Conservation (phyloP, 768 basidiomycete species). For the Strobilomyces confusus region DNA sequence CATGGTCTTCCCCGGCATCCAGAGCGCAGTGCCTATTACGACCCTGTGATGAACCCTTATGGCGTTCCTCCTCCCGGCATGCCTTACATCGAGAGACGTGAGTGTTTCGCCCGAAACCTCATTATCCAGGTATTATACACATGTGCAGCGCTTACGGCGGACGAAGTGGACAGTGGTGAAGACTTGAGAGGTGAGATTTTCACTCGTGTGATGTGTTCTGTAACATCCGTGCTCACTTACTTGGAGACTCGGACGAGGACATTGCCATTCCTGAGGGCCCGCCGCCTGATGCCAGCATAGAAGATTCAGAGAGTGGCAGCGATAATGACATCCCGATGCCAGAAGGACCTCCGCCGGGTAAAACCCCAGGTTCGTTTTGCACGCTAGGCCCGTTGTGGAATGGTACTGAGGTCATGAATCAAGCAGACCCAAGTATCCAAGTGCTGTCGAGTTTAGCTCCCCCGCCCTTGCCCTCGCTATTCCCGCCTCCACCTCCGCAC, state of each 20-base stretch:
- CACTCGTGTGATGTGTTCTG: background rate
- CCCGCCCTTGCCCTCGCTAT: constrained; percentile 5
- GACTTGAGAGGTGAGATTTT: constrained; percentile 43
- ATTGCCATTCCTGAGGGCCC: constrained; percentile 59
- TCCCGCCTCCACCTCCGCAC: constrained; percentile 25
- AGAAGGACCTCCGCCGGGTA: constrained; percentile 64
- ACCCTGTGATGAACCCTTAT: constrained; percentile 88
- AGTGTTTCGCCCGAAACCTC: constrained; percentile 28
- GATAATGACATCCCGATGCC: constrained; percentile 92
- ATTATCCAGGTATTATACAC: background rate
- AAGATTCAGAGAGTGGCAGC: constrained; percentile 44
- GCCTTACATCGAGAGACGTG: constrained; percentile 90
- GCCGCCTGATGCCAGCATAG: constrained; percentile 44
- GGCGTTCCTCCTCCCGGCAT: constrained; percentile 94
- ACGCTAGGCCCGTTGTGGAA: background rate
- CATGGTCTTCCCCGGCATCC: constrained; percentile 85
- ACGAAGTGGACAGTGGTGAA: constrained; percentile 61
- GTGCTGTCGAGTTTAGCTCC: background rate
- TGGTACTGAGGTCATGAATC: background rate
- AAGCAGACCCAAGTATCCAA: constrained; percentile 10
- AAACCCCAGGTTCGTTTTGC: constrained; percentile 15
- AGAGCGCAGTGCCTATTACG: constrained; percentile 90
- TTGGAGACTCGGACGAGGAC: constrained; percentile 46
- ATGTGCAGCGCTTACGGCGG: constrained; percentile 51
- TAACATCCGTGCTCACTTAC: background rate